These are phyloP conservation scores for Aureobasidium namibiae DNA, from an alignment of 2,329 filamentous ascomycete species.

Conservation along the genomic window DNA sequence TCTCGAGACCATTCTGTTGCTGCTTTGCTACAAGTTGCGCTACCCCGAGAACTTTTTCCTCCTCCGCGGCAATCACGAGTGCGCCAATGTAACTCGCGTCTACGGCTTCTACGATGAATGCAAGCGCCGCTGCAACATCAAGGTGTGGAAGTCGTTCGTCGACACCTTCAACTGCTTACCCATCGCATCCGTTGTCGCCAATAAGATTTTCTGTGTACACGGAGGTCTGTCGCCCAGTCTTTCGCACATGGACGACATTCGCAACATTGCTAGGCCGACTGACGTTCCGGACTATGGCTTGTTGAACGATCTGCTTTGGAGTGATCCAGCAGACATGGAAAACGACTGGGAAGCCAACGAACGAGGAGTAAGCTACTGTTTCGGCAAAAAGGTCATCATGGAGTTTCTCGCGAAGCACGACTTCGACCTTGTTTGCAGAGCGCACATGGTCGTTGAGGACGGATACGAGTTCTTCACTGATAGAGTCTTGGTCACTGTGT, in stretches of 20 bases:
- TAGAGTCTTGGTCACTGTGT: constrained; percentile 88
- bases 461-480: constrained; percentile 99
- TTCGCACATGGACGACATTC: constrained; percentile 96
- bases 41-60: constrained; percentile 97
- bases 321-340: constrained; percentile 96
- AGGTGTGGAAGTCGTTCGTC: constrained; percentile 96
- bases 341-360: constrained; percentile 94
- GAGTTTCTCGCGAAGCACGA: constrained; percentile 92
- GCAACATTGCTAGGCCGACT: constrained; percentile 88
- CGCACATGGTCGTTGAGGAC: constrained; percentile 98
- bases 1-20: constrained; percentile 82
- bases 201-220: constrained; percentile 97
- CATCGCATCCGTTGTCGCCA: constrained; percentile 91
- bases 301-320: constrained; percentile 93
- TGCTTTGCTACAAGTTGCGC: constrained; percentile 95
- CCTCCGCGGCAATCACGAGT: constrained; percentile 90
- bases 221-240: constrained; percentile 87
- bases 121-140: constrained; percentile 91
- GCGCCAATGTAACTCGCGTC: constrained; percentile 88
- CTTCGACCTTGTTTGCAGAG: constrained; percentile 93
- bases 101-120: constrained; percentile 99
- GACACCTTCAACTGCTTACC: constrained; percentile 94
- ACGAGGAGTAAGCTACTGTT: constrained; percentile 94
- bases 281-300: constrained; percentile 96
- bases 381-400: constrained; percentile 95